Evolutionary conservation across 768 basidiomycete genomes (phyloP).

Genomic region (Termitomyces titanicus): DNA sequence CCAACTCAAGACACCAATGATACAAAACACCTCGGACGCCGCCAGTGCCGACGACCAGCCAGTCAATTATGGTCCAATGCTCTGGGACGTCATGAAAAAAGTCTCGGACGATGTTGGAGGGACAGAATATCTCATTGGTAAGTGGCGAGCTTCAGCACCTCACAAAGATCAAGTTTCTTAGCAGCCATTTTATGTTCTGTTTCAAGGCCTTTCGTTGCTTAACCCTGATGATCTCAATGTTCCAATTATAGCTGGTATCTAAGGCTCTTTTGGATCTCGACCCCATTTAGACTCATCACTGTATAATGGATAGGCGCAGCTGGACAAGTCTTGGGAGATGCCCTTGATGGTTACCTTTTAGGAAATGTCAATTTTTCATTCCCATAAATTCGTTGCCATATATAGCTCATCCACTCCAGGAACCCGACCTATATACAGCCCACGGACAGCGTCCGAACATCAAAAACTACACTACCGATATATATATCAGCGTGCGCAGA

Average conservation of each 20-base stretch:
- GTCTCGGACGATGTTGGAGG: constrained; percentile 26
- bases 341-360: constrained; percentile 42
- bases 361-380: constrained; percentile 36
- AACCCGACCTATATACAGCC: constrained; percentile 56
- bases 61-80: constrained; percentile 41
- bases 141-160: neutral
- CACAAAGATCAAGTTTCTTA: neutral
- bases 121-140: constrained; percentile 29
- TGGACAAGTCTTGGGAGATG: constrained; percentile 30
- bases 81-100: constrained; percentile 43
- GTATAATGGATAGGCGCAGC: constrained; percentile 24
- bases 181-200: neutral
- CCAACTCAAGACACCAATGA: constrained; percentile 35
- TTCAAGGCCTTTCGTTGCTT: constrained; percentile 38
- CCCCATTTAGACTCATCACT: neutral
- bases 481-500: constrained; percentile 41
- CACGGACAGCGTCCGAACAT: constrained; percentile 38
- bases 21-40: constrained; percentile 30
- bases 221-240: constrained; percentile 35
- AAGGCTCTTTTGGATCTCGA: neutral
- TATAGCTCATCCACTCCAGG: constrained; percentile 23
- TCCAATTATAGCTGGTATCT: constrained; percentile 22
- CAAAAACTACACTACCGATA: constrained; percentile 40
- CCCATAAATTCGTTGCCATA: neutral
- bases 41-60: constrained; percentile 42